Evolutionary conservation across 75 land plant genomes (phyloP).

Genomic region (Azolla pinnata): DNA sequence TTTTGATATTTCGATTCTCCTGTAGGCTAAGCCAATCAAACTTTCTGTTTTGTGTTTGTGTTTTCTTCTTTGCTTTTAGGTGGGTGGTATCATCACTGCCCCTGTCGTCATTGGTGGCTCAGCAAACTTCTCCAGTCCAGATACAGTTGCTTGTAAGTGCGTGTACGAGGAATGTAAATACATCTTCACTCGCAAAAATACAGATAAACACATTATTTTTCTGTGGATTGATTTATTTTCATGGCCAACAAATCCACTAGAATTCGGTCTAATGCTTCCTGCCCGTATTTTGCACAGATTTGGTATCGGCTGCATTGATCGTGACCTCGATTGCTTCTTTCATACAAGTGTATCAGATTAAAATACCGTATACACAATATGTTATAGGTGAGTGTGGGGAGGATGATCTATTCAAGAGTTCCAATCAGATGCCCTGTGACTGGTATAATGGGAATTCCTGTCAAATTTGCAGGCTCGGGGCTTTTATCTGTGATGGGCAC

Average conservation of each 20-base stretch:
- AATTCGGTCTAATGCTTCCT: neutral
- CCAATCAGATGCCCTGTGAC: neutral
- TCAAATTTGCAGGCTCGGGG: constrained; percentile 24
- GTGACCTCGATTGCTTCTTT: constrained; percentile 26
- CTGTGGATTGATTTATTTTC: too few species aligned
- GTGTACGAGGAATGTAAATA: too few species aligned
- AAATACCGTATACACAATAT: constrained; percentile 18
- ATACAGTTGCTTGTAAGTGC: constrained; percentile 8
- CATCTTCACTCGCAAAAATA: too few species aligned
- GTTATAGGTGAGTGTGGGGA: constrained; percentile 13
- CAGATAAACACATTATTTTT: too few species aligned
- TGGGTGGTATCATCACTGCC: constrained; percentile 33
- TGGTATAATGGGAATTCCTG: neutral
- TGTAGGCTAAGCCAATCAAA: too few species aligned
- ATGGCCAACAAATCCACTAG: too few species aligned
- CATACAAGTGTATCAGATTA: constrained; percentile 22
- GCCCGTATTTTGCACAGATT: constrained; percentile 13
- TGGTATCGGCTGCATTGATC: constrained; percentile 33
- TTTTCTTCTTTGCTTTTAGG: constrained; percentile 10
- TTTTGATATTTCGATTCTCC: too few species aligned
- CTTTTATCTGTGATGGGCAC: constrained; percentile 36
- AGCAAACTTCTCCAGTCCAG: constrained; percentile 9
- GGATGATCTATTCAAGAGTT: too few species aligned
- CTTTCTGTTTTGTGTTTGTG: too few species aligned
- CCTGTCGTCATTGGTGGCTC: constrained; percentile 21